Evolutionary conservation across 306 rosid species (phyloP).

Genomic region (Myrica gale): DNA sequence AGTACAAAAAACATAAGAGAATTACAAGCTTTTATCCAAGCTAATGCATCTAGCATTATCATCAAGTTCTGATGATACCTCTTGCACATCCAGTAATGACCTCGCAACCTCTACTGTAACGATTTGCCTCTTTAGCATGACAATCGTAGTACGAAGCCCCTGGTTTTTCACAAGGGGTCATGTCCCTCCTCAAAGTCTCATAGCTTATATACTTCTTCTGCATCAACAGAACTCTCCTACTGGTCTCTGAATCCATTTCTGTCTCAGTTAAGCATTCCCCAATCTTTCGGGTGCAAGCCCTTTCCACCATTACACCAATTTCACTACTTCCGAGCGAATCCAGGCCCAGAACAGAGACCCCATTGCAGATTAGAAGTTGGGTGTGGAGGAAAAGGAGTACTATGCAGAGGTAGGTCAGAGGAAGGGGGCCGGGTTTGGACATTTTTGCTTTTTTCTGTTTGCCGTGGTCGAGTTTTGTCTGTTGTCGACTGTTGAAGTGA

Average conservation of each 20-base stretch:
- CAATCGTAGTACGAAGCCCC: conserved; percentile 94
- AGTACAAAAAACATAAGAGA: conserved; percentile 11
- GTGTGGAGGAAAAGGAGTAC: conserved; percentile 45
- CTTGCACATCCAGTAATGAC: conserved; percentile 83
- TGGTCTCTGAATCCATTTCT: conserved; percentile 65
- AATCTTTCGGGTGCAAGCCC: conserved; percentile 51
- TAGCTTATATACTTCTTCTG: conserved; percentile 83
- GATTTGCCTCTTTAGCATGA: conserved; percentile 60
- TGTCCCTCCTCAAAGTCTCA: conserved; percentile 75
- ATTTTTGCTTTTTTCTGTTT: conserved; percentile 40
- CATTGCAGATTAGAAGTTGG: conserved; percentile 42
- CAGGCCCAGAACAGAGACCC: conserved; percentile 51
- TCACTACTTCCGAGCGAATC: conserved; percentile 42
- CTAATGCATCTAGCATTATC: conserved; percentile 3
- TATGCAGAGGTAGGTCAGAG: conserved; percentile 27
- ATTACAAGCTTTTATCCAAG: conserved; percentile 9
- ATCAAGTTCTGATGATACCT: conserved; percentile 47
- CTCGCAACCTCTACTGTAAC: conserved; percentile 80
- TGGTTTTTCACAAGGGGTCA: conserved; percentile 72
- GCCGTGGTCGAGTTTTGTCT: conserved; percentile 25
- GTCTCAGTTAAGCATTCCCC: conserved; percentile 58
- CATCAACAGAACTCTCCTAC: conserved; percentile 67
- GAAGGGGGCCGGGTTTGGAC: conserved; percentile 40
- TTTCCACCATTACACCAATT: conserved; percentile 41
- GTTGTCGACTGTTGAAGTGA: conserved; percentile 27